Evolutionary conservation across 108 stramenopile genomes (phyloP).

Genomic region (Cyclotella atomus): DNA sequence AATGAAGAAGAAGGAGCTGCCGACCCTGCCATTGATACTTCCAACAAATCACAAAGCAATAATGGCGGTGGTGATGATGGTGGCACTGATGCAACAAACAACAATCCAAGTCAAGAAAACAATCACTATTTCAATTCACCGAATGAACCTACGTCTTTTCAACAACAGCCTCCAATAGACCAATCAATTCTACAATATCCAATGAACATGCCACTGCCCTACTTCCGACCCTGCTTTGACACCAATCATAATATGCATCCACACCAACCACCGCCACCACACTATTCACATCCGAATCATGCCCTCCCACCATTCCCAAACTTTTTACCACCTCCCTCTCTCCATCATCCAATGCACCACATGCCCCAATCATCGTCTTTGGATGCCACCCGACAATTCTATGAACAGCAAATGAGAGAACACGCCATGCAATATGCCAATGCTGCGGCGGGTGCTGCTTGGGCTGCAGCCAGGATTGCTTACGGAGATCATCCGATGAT

Average conservation of each 20-base stretch:
- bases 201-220: constrained; percentile 6
- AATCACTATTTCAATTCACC: too few species aligned
- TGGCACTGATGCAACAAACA: too few species aligned
- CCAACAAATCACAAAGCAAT: neutral
- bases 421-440: constrained; percentile 84
- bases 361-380: constrained; percentile 17
- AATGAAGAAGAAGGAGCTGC: neutral
- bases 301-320: neutral
- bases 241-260: too few species aligned
- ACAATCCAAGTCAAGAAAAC: too few species aligned
- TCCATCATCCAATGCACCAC: neutral
- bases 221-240: too few species aligned
- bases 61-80: neutral
- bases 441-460: constrained; percentile 85
- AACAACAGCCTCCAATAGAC: too few species aligned
- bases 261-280: constrained; percentile 3
- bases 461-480: constrained; percentile 77
- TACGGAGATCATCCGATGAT: constrained; percentile 18
- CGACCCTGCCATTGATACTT: too few species aligned
- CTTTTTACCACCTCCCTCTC: neutral
- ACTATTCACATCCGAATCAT: neutral
- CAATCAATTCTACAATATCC: too few species aligned
- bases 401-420: constrained; percentile 82
- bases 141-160: too few species aligned
- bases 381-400: constrained; percentile 57